Percentiles rank a stretch among this genome's conserved stretches.
These are phyloP conservation scores for Fragaria nilgerrensis DNA, from an alignment of 306 rosid species.

Conservation along the genomic window DNA sequence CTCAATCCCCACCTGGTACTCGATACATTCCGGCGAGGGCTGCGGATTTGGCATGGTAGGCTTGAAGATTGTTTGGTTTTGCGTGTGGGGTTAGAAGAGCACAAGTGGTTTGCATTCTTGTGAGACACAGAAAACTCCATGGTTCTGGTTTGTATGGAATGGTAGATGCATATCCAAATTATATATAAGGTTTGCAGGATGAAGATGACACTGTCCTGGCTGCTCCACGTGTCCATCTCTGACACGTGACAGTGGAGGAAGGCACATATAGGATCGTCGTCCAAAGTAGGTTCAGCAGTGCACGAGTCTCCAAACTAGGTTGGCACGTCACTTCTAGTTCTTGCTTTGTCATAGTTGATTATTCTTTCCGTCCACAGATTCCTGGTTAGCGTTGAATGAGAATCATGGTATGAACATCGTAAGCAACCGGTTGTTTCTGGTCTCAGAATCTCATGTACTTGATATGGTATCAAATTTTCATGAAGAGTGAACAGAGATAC, in stretches of 20 bases:
- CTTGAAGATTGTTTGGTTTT: background rate
- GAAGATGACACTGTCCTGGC: background rate
- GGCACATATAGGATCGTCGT: background rate
- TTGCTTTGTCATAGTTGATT: background rate
- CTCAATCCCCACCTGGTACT: slow-evolving; percentile 5
- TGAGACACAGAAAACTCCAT: slow-evolving; percentile 34
- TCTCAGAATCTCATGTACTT: background rate
- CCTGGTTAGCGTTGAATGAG: background rate
- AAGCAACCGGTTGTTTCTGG: background rate
- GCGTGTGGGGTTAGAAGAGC: slow-evolving; percentile 1
- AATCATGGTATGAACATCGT: background rate
- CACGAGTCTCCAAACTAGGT: background rate
- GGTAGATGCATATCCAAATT: background rate
- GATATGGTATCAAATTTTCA: too few species aligned
- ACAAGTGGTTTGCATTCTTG: slow-evolving; percentile 3
- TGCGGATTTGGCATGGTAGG: background rate
- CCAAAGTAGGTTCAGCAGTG: background rate
- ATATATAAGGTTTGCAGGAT: background rate
- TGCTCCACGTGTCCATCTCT: background rate
- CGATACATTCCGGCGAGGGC: background rate
- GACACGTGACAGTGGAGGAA: background rate
- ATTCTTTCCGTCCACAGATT: background rate
- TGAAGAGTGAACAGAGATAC: background rate
- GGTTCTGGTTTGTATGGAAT: background rate
- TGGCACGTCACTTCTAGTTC: background rate